Base-by-base conservation (phyloP, 768 basidiomycete genomes). In the Phylloporus sp. region DNA sequence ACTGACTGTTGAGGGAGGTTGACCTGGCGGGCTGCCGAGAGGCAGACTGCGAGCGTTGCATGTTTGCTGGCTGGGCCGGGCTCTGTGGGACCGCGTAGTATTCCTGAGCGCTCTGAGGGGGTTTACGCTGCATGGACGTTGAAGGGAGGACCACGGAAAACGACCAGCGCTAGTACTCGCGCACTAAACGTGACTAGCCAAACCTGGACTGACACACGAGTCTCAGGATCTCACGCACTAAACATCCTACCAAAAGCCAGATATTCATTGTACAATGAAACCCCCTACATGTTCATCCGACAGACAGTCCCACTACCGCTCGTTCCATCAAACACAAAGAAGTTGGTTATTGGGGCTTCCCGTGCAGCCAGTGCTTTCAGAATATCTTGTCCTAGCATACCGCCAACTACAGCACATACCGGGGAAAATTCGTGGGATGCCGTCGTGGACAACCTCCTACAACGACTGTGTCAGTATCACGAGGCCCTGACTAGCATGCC, bases 331-430 rank as follows among this genome's bases (percentile, higher is more conserved):
- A 95, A 94, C 5, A 83, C 77, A 56, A 95, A 86, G 55, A 97
- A 86, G 68, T 99, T 99, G 46, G 89, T 88, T 56, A 97, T 87
- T 5, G 95, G 95, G 24, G 89, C 82, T 61, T 98, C 97, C 45
- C 92, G 86, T 50, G 86, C 91, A 49, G 86, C 88, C 34, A 98
- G 77, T 0, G 91, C 84, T 67, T 97, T 94, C 35, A 99, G 75
- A 46, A 97, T 86, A 66, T 99, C 97, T 68, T 98, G 97, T 1
- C 86, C 95, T 13, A 98, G 73, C 72, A 98, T 81, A 22, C 97
- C 97, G 24, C 97, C 97, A 34, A 99, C 78, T 31, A 99, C 88
- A 1, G 97, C 97, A 65, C 93, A 91, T 2, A 93, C 85, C 0
- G 97, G 93, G 0, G 93, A 87, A 72, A 97, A 91, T 65, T 95